Evolutionary conservation across 2,329 filamentous ascomycete species (phyloP), one percentile per base, ranked within the genome.

Genomic region (Pseudogymnoascus sp.): DNA sequence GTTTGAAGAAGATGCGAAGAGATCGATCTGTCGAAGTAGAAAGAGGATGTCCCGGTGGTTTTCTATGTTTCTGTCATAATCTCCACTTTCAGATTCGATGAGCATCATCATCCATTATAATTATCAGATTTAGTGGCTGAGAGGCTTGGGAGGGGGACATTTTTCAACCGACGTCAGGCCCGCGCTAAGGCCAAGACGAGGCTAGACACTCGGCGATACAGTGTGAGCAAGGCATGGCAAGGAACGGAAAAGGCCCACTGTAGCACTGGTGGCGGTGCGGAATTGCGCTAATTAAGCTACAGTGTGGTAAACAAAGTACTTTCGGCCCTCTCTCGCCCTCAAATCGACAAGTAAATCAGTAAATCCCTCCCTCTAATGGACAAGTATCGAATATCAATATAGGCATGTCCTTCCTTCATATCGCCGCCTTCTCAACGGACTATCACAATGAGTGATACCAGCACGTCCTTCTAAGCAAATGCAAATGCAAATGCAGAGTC

Each of bases 81-180:
- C 48, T 55, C 48, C 48, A 55, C 48, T 55, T 55, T 55, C 48
- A 17, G 29, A 55, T 55, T 44, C n/a, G 48, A 55, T 55, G 48
- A 55, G 48, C 48, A 55, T 55, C 48, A 55, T 55, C 48, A 55
- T 55, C 48, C 48, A 55, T 55, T 55, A 55, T 55, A 55, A 55
- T 55, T 55, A 55, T 55, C 48, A 55, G 48, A 55, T 55, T 55
- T 55, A 55, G 48, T 55, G 48, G 48, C 48, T 55, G 29, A 55
- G 48, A 55, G 48, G 9, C 29, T 55, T 55, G 48, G 48, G 48
- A 55, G 48, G 48, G 48, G 48, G 48, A 55, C 48, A 55, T 55
- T 55, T 55, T 55, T 55, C 48, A 55, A 55, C 48, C 48, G 48
- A 55, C 48, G 48, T 55, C 48, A 55, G 48, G 48, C 48, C 48